Conservation (phyloP, 2,329 filamentous ascomycete genomes). For the Phoma herbarum region DNA sequence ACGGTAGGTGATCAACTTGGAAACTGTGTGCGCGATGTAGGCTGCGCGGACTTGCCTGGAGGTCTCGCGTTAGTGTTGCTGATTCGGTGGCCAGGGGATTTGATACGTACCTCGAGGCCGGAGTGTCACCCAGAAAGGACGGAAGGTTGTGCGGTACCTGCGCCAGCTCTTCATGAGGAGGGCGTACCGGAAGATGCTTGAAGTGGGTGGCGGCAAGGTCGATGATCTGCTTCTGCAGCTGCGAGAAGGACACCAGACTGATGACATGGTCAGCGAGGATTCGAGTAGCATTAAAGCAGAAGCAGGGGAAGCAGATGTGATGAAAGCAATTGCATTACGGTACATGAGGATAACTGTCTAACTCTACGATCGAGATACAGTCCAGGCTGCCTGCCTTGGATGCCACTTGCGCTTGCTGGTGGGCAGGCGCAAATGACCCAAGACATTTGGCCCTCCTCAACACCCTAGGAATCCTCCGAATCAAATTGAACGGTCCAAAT, state of each 20-base stretch:
- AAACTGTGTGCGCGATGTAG: slow-evolving; percentile 65
- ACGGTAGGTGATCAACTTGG: slow-evolving; percentile 63
- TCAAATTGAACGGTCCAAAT: slow-evolving; percentile 32
- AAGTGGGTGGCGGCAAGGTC: slow-evolving; percentile 63
- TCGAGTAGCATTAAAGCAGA: slow-evolving; percentile 15
- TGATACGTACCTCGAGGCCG: slow-evolving; percentile 54
- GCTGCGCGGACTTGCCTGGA: slow-evolving; percentile 60
- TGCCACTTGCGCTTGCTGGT: slow-evolving; percentile 19
- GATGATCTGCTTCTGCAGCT: slow-evolving; percentile 62
- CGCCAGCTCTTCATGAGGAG: slow-evolving; percentile 59
- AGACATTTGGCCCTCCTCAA: slow-evolving; percentile 25
- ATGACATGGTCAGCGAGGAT: slow-evolving; percentile 30
- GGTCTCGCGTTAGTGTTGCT: slow-evolving; percentile 1
- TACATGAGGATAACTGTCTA: slow-evolving; percentile 23
- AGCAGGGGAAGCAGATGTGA: slow-evolving; percentile 18
- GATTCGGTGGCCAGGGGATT: not conserved
- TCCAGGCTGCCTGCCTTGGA: slow-evolving; percentile 25
- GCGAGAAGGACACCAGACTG: slow-evolving; percentile 62
- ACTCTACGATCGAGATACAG: slow-evolving; percentile 23
- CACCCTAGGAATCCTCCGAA: slow-evolving; percentile 23
- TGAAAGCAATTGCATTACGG: slow-evolving; percentile 40
- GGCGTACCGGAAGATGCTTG: slow-evolving; percentile 60
- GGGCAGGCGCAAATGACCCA: slow-evolving; percentile 24
- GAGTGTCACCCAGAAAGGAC: slow-evolving; percentile 63
- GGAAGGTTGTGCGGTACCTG: slow-evolving; percentile 63